Base-by-base conservation (phyloP, 176 grass and related monocot genomes). In the Triticum timopheevii region DNA sequence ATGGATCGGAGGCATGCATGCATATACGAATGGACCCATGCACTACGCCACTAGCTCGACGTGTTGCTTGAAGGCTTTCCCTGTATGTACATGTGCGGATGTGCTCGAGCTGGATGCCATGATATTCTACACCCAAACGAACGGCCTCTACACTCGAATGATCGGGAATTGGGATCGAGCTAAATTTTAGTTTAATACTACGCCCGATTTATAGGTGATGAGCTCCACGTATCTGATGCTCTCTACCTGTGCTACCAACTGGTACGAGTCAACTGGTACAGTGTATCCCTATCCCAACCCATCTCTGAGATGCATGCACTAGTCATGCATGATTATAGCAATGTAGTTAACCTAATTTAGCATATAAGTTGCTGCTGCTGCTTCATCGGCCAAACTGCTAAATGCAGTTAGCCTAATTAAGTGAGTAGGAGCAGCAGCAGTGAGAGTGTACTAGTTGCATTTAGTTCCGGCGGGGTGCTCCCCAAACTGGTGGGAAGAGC, bases 71-170 rank as follows among this genome's bases (percentile, higher is more conserved):
- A 33, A 80, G 40, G 6, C 9, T 19, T 31, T 13, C 34, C 5
- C 10, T 49, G 36, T 23, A 76, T 4, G 22, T 15, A 25, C 88
- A 91, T 88, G 82, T 88, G 81, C 81, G 44, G 62, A 91, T 88
- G 81, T 88, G 85, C 76, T 63, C 64, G 54, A 76, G 76, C 13
- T 25, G 16, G 82, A 63, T 22, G 25, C 69, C 8, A 2, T 30
- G 24, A 10, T 88, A 34, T 77, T 81, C 23, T 84, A 28, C 38
- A 4, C 63, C 49, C 40, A 9, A 78, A 79, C 30, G 45, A 49
- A 1, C 45, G 40, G 30, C 30, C 17, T 68, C 80, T 10, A 44
- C 42, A n/a, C 31, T 2, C 34, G 69, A 59, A 77, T 65, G 25
- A 39, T 36, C 8, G 1, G 42, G 10, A 12, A 39, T 36, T 39